Percentiles rank a stretch among this genome's conserved stretches.
These are phyloP conservation scores for Auxenochlorella protothecoides DNA, from an alignment of 139 green algal genomes.

Conservation along the genomic window DNA sequence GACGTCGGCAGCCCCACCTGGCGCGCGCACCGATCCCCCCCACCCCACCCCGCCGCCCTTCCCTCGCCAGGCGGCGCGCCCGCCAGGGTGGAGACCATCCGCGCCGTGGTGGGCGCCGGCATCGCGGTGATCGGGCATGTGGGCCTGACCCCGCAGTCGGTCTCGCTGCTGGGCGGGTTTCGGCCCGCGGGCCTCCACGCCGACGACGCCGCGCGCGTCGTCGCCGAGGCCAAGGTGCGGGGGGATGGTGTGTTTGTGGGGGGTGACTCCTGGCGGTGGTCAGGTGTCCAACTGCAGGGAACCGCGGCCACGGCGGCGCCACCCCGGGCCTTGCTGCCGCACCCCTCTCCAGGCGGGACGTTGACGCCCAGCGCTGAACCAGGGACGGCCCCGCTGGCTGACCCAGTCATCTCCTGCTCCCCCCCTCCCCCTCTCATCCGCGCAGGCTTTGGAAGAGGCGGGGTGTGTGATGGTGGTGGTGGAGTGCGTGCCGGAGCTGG, in stretches of 20 bases:
- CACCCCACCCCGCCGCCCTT: not conserved
- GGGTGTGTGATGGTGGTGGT: constrained; percentile 93
- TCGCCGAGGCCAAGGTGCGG: constrained; percentile 41
- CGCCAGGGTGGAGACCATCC: constrained; percentile 51
- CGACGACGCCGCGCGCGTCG: constrained; percentile 54
- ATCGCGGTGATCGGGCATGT: constrained; percentile 98
- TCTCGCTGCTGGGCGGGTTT: constrained; percentile 77
- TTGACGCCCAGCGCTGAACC: too few relatives aligned
- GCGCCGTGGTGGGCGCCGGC: constrained; percentile 77
- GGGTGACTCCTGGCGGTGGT: too few relatives aligned
- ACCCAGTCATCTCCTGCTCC: not conserved
- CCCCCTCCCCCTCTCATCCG: constrained; percentile 13
- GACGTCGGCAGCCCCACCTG: too few relatives aligned
- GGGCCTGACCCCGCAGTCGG: constrained; percentile 76
- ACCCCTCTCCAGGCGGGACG: too few relatives aligned
- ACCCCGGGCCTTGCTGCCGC: too few relatives aligned
- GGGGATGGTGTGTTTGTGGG: not conserved
- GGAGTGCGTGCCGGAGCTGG: constrained; percentile 84
- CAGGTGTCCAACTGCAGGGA: too few relatives aligned
- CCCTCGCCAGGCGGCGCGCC: constrained; percentile 39
- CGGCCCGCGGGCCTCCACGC: constrained; percentile 76
- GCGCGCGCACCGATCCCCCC: too few relatives aligned
- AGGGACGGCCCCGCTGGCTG: not conserved
- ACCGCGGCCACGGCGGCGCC: too few relatives aligned
- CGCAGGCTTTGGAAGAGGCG: constrained; percentile 61